phyloP scores from a whole-genome alignment of 805 yeast species.

The Suhomyces tanzawaensis region DNA sequence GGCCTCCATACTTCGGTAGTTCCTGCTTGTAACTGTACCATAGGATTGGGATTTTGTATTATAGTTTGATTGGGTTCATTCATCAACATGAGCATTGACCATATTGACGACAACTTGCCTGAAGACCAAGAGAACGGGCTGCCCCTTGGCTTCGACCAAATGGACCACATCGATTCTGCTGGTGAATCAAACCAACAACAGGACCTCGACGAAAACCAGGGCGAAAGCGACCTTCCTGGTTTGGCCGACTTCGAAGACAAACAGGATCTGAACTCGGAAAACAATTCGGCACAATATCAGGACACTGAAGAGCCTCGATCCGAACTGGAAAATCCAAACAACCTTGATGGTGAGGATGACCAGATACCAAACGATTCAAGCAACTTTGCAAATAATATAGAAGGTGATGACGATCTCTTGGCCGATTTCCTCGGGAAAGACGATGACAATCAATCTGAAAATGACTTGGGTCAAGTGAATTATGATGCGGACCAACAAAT shows the following conservation, averaged over 20 bases:
- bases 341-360: not conserved
- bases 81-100: not conserved
- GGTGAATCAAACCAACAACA: not conserved
- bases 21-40: not conserved
- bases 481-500: not conserved
- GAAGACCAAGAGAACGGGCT: not conserved
- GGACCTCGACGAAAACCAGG: not conserved
- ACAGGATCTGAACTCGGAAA: too few species aligned
- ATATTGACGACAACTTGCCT: not conserved
- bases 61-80: not conserved
- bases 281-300: too few species aligned
- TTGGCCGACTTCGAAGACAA: not conserved
- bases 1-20: not conserved
- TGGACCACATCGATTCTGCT: not conserved
- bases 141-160: not conserved
- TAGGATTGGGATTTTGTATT: not conserved
- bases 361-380: too few species aligned
- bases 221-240: too few species aligned
- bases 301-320: too few species aligned
- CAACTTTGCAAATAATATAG: not conserved
- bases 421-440: slow-evolving; percentile 2
- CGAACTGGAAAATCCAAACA: not conserved
- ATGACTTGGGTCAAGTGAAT: not conserved
- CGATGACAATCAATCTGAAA: not conserved
- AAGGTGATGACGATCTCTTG: slow-evolving; percentile 3